Conservation (phyloP, 768 basidiomycete species). For the Psilocybe subaeruginosa region DNA sequence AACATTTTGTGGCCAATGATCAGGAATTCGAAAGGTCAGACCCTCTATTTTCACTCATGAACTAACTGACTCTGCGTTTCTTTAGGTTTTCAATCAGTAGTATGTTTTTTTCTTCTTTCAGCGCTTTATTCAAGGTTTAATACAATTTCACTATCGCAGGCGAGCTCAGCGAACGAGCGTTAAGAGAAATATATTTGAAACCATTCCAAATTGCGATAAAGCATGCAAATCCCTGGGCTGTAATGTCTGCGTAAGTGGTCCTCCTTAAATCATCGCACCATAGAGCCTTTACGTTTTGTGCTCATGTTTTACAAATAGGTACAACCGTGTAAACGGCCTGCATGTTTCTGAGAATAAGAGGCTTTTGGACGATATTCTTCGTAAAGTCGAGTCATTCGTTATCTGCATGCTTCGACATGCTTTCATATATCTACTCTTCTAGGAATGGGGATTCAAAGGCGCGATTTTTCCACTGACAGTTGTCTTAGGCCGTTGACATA, state of each 20-base stretch:
- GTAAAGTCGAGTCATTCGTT: conserved; percentile 35
- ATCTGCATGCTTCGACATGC: background rate
- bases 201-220: conserved; percentile 65
- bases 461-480: too few species aligned
- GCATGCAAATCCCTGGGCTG: conserved; percentile 56
- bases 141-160: conserved; percentile 25
- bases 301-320: conserved; percentile 32
- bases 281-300: background rate
- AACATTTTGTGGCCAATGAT: conserved; percentile 67
- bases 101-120: conserved; percentile 21
- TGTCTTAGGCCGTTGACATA: background rate
- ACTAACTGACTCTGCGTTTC: background rate
- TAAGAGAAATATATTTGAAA: conserved; percentile 68
- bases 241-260: conserved; percentile 55
- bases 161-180: conserved; percentile 56
- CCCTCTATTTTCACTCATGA: background rate
- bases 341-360: conserved; percentile 59
- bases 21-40: conserved; percentile 57
- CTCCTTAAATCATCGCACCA: background rate
- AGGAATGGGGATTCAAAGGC: conserved; percentile 69
- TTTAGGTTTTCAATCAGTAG: conserved; percentile 48
- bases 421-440: background rate
- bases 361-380: conserved; percentile 54
- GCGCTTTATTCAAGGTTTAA: too few species aligned
- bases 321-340: conserved; percentile 62